Base-by-base conservation (phyloP, 1,284 basidiomycete genomes). In the Tilletia indica region DNA sequence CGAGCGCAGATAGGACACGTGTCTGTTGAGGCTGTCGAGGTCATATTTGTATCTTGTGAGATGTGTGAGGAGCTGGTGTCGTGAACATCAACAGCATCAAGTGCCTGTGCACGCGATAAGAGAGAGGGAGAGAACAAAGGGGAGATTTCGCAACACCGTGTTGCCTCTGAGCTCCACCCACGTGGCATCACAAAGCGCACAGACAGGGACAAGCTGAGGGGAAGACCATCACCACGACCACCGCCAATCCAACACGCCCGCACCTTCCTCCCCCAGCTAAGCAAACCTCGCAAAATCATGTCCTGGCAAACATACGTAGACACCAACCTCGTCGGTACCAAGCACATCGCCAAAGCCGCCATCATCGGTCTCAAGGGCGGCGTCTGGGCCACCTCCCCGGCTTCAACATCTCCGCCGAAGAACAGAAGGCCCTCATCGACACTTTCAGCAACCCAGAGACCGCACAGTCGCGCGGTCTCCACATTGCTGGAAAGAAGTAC, bases 281-380 rank as follows among this genome's bases (percentile, higher is more conserved):
- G 25, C 25, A 31, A 31, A 31, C 25, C 54, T 19, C 54, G 16
- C 61, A 49, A 34, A 42, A 71, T 61, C 68, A 80, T 84, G 78
- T 82, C 78, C 71, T 82, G 78, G 80, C 78, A 80, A 94, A 93
- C 86, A 72, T 96, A 96, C 87, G 92, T 97, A 85, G 93, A 97
- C 86, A 86, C 87, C 82, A 91, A 94, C 85, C 90, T 97, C 74
- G 85, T 96, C 76, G 92, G 89, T 39, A 91, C 87, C 72, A 90
- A 90, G 79, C 92, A 90, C 86, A 87, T 97, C 83, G 72, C 86
- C 54, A 88, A 89, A 80, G 94, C 93, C 54, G 93, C 93, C 58
- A 97, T 97, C 85, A 76, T 97, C 69, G 94, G 94, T 54, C 89
- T 88, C 76, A 86, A 89, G 79, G 93, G 94, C 68, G 94, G 95